Conservation (phyloP, 1,284 basidiomycete genomes). For the Boletus calvinii region DNA sequence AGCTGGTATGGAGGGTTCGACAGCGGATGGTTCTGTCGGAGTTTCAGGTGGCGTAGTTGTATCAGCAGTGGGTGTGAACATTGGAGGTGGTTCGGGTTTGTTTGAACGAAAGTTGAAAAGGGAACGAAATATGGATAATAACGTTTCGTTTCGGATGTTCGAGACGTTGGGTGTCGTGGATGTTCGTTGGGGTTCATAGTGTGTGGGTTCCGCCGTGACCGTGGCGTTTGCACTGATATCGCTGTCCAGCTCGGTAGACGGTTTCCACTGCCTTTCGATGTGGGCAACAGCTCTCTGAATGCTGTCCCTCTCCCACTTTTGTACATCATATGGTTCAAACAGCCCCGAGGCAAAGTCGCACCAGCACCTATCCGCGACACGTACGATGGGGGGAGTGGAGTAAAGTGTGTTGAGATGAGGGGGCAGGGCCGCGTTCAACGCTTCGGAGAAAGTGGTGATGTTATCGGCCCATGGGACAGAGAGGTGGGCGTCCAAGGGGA, state of each 20-base stretch:
- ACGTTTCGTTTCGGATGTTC: conserved; percentile 17
- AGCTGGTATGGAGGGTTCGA: conserved; percentile 4
- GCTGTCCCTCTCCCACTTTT: conserved; percentile 67
- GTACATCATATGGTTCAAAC: conserved; percentile 72
- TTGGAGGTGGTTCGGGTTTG: conserved; percentile 1
- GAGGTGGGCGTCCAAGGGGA: conserved; percentile 60
- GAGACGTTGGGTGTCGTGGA: conserved; percentile 6
- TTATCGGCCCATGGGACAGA: conserved; percentile 62
- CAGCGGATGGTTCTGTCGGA: neutral
- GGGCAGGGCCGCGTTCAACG: conserved; percentile 45
- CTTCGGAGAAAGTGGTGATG: conserved; percentile 67
- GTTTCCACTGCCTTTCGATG: conserved; percentile 44
- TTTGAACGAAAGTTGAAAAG: conserved; percentile 18
- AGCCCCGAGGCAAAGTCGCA: conserved; percentile 65
- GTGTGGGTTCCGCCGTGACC: conserved; percentile 5
- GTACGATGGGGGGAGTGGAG: conserved; percentile 43
- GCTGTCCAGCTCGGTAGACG: conserved; percentile 12
- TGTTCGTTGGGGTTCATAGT: conserved; percentile 1
- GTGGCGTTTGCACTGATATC: conserved; percentile 14
- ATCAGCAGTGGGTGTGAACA: neutral
- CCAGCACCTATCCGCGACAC: conserved; percentile 75
- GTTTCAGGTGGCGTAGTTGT: conserved; percentile 5
- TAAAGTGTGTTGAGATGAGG: conserved; percentile 35
- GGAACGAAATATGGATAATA: conserved; percentile 25
- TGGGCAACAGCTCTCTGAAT: conserved; percentile 48